Evolutionary conservation across 2,329 filamentous ascomycete genomes (phyloP).

Genomic region (Aureobasidium leucospermi): DNA sequence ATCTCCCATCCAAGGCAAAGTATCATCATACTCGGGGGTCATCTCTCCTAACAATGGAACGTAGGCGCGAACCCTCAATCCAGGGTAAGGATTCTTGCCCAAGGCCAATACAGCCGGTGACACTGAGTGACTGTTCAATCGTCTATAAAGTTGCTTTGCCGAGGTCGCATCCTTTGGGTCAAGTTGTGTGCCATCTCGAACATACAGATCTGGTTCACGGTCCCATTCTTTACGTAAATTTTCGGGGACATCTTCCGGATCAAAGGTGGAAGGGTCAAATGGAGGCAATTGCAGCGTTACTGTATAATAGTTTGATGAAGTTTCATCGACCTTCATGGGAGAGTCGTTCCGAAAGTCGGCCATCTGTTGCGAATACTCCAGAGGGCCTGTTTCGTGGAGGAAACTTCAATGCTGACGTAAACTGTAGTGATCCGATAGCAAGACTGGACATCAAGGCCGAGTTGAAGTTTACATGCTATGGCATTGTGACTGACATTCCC

Average conservation of each 20-base stretch:
- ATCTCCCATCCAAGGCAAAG: not conserved
- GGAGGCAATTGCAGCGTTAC: not conserved
- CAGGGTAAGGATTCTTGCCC: not conserved
- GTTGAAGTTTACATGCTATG: no score
- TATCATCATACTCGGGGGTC: not conserved
- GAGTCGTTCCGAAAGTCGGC: not conserved
- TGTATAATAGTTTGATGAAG: not conserved
- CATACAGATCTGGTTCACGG: not conserved
- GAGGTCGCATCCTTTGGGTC: not conserved
- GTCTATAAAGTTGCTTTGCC: not conserved
- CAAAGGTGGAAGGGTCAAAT: not conserved
- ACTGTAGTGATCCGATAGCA: no score
- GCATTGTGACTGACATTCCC: no score
- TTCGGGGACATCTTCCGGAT: not conserved
- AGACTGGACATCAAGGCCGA: no score
- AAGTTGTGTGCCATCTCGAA: not conserved
- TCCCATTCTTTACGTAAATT: not conserved
- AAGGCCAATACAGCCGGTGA: not conserved
- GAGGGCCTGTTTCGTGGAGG: no score
- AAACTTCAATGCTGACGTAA: no score
- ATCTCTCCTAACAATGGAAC: not conserved
- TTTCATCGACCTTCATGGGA: not conserved
- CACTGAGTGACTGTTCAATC: not conserved
- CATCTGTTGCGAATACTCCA: no score
- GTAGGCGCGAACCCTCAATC: not conserved